phyloP scores from a whole-genome alignment of 345 rosid genomes.

The Populus ilicifolia region DNA sequence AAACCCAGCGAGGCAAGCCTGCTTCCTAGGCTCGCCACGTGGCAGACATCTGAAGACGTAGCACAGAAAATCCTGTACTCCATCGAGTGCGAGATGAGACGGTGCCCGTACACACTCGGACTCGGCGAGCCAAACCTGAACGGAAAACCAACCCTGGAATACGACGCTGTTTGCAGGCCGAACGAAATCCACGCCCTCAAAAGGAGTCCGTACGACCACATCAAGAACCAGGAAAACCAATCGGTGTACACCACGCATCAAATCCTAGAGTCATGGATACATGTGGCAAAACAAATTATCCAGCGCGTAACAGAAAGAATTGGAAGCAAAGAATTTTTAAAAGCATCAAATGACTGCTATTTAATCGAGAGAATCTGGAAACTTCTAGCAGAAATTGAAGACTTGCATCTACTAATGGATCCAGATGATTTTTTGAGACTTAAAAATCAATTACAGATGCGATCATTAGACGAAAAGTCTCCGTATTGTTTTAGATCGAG shows the following conservation, averaged over 20 bases:
- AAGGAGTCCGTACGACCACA: conserved; percentile 44
- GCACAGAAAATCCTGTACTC: conserved; percentile 59
- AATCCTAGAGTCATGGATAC: conserved; percentile 84
- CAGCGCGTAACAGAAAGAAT: conserved; percentile 47
- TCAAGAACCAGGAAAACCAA: conserved; percentile 71
- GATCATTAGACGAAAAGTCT: conserved; percentile 45
- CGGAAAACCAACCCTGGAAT: conserved; percentile 72
- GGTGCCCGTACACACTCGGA: conserved; percentile 73
- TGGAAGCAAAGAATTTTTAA: conserved; percentile 34
- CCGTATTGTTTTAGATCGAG: conserved; percentile 81
- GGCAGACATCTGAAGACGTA: conserved; percentile 65
- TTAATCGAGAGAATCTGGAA: conserved; percentile 71
- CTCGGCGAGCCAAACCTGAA: conserved; percentile 76
- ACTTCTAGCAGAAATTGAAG: conserved; percentile 62
- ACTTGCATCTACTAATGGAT: conserved; percentile 70
- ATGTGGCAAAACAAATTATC: conserved; percentile 38
- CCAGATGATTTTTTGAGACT: conserved; percentile 76
- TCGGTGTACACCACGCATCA: conserved; percentile 61
- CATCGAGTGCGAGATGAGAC: conserved; percentile 77
- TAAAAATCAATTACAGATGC: conserved; percentile 54
- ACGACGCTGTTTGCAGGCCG: conserved; percentile 80
- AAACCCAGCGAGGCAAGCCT: conserved; percentile 66
- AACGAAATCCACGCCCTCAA: conserved; percentile 50
- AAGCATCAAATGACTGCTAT: conserved; percentile 59
- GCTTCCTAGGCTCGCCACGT: conserved; percentile 66